Base-by-base conservation (phyloP, 1,139 yeast species). In the Kurtzmaniella quercitrusa region DNA sequence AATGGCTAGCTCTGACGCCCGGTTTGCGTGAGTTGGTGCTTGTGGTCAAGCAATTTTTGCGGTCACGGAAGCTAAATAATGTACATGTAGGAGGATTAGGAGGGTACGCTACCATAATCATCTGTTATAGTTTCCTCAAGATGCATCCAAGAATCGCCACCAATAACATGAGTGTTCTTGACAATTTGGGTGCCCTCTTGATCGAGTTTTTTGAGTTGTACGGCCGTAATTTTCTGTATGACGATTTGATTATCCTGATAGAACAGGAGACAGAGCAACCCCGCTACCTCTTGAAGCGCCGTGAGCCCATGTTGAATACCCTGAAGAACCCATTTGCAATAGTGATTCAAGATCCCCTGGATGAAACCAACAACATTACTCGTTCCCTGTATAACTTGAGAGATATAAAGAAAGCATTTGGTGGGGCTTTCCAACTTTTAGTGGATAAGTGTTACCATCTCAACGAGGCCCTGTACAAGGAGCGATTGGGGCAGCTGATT, bases 51-150 rank as follows among this genome's bases (percentile, higher is more conserved):
- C 97, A 90, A 57, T 93, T 91, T 56, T 70, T 94, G 45, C 73
- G 91, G 37, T 81, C 90, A 2, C 73, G 98, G 54, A 80, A 77
- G 50, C 68, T 93, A 48, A 91, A 93, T 57, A 87, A 89, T 55
- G 98, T 93, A n/a, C 95, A 87, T 57, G 84, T 85, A 18, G 99
- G 99, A 46, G 98, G 98, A 0, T 69, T 94, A 16, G 98, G 99
- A 25, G 98, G 98, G 0, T 93, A 86, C 59, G 82, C 97, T 8
- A 88, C 91, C 19, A 89, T 91, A 38, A 90, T 96, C 54, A 64
- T 93, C 57, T 90, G 89, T 33, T 85, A 85, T 56, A 85, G 95
- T 27, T 91, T 93, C 58, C 65, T 94, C 49, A 76, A 73, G 51
- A 66, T 86, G 46, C 98, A 93, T 62, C 97, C 97, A 11, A 74